Percentiles rank a stretch among this genome's conserved stretches.
These are phyloP conservation scores for Plectosphaerella sp. DNA, from an alignment of 2,329 filamentous ascomycete genomes.

Conservation along the genomic window DNA sequence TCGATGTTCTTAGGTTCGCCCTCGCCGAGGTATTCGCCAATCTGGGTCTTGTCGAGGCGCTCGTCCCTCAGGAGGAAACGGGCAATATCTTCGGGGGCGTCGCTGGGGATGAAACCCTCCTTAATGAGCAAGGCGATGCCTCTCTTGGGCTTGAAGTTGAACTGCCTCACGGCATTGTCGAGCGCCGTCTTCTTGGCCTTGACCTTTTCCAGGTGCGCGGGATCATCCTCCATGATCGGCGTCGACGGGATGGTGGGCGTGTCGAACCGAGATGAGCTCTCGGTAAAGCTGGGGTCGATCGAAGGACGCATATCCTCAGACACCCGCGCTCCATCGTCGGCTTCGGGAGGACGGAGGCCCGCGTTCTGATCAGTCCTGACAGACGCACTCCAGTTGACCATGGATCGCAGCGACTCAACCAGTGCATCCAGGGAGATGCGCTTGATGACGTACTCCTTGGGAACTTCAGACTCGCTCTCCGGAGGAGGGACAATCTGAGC, in stretches of 20 bases:
- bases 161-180: constrained; percentile 81
- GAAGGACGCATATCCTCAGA: constrained; percentile 46
- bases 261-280: constrained; percentile 58
- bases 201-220: constrained; percentile 87
- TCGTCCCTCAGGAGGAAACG: constrained; percentile 78
- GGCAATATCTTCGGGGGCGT: constrained; percentile 77
- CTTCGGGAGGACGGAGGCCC: constrained; percentile 11
- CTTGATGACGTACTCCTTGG: constrained; percentile 88
- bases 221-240: constrained; percentile 78
- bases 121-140: constrained; percentile 80
- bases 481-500: constrained; percentile 61
- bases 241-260: constrained; percentile 60
- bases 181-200: constrained; percentile 92
- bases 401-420: constrained; percentile 80
- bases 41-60: constrained; percentile 81
- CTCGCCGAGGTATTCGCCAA: constrained; percentile 93
- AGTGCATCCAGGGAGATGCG: constrained; percentile 83
- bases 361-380: constrained; percentile 56
- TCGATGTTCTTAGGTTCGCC: constrained; percentile 83
- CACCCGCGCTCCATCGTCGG: constrained; percentile 28
- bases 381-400: constrained; percentile 83
- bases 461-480: constrained; percentile 66
- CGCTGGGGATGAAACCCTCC: constrained; percentile 81
- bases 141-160: constrained; percentile 97
- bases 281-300: constrained; percentile 64